A percentile compares a stretch with the other conserved stretches of the same genome.
These are phyloP conservation scores for Aphanomyces stellatus DNA, from an alignment of 352 stramenopile genomes.

Conservation along the genomic window DNA sequence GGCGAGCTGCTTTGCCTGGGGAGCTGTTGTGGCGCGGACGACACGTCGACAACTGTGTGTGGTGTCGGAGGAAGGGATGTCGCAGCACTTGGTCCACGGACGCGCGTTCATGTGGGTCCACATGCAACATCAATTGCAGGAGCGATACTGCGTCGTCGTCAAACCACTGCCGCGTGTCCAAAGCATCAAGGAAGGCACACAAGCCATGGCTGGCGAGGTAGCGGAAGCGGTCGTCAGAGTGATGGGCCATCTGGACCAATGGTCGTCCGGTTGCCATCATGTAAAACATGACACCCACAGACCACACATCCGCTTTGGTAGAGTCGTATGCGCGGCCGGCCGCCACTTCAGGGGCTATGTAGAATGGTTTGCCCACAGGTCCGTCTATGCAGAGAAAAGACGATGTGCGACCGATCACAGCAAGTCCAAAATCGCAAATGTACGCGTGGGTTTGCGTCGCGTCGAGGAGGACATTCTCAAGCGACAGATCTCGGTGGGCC, in stretches of 20 bases:
- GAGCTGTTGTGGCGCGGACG: no score
- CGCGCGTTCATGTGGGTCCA: not conserved
- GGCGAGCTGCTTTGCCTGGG: no score
- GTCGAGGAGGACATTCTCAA: slow-evolving; percentile 87
- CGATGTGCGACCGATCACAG: slow-evolving; percentile 35
- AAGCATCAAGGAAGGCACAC: slow-evolving; percentile 34
- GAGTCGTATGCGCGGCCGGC: slow-evolving; percentile 31
- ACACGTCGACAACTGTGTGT: not conserved
- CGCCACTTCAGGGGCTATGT: slow-evolving; percentile 53
- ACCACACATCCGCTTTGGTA: slow-evolving; percentile 48
- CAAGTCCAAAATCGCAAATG: slow-evolving; percentile 50
- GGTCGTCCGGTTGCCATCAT: slow-evolving; percentile 51
- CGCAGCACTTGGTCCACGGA: not conserved
- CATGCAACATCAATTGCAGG: not conserved
- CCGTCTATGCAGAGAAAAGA: not conserved
- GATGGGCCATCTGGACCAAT: slow-evolving; percentile 28
- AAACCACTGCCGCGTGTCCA: slow-evolving; percentile 26
- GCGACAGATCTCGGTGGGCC: slow-evolving; percentile 85
- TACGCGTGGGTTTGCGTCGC: slow-evolving; percentile 62
- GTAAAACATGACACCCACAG: slow-evolving; percentile 52
- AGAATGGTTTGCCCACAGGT: slow-evolving; percentile 43
- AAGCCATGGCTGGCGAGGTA: slow-evolving; percentile 33
- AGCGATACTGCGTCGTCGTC: not conserved
- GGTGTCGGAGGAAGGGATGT: slow-evolving; percentile 3
- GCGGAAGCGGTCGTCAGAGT: slow-evolving; percentile 33